Evolutionary conservation across 805 yeast species (phyloP), one percentile per base, ranked within the genome.

Genomic region (Starmerella powellii): DNA sequence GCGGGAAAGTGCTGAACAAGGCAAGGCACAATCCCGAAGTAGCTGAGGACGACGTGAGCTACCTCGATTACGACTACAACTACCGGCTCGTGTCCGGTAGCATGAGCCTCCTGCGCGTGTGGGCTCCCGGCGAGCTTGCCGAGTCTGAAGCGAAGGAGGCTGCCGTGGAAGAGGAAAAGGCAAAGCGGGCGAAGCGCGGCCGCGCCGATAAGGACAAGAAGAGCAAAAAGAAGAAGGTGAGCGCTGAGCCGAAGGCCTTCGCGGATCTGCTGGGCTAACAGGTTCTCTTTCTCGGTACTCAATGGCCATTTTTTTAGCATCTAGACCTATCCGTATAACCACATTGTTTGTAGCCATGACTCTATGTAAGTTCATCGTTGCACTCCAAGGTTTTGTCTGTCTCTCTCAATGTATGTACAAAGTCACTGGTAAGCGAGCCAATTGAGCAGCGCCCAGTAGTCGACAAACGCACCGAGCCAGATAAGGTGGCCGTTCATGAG

Each of bases 1-100:
- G 64, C 20, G 84, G 93, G 4, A 72, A 71, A 50, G 70, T 80
- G 3, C 65, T 73, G 5, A 87, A 78, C 52, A 68, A 73, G 3
- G 68, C 88, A 48, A 67, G 69, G 6, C 95, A 86, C 56, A 73
- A 80, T 34, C 34, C 35, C 8, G 46, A 41, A 15, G 45, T 41
- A 13, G 58, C 62, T 6, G 58, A 64, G 2, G 97, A 87, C 56
- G 95, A 84, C 49, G 88, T 85, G 2, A 70, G 73, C 0, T 68
- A 71, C 34, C 63, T 88, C 48, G 96, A 86, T 56, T 65, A 84
- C 41, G 98, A 88, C 59, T 74, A 58, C 50, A 80, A 80, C 42
- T 91, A 85, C 56, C 71, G 95, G 46, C 63, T 86, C 41, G 74
- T 82, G 3, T 76, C 82, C 58, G 85, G 80, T 5, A 91, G 95